Percentiles rank a stretch among this genome's conserved stretches.
Evolutionary conservation across 1,284 basidiomycete genomes (phyloP).

Genomic region (Cutaneotrichosporon dermatis): DNA sequence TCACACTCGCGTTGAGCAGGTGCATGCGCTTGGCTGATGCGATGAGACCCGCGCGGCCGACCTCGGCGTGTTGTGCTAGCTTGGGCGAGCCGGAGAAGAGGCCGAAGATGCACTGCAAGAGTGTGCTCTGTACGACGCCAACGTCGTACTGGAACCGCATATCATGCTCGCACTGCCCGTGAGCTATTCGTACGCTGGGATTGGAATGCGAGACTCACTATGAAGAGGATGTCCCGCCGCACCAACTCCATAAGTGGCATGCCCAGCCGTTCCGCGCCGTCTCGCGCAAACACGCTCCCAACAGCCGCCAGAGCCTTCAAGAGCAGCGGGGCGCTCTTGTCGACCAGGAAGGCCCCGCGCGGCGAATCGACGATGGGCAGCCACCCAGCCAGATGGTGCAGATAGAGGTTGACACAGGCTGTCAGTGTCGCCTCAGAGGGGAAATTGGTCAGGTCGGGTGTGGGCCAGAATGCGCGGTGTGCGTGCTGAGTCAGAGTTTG

Average conservation of each 20-base stretch:
- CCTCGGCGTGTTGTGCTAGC: constrained; percentile 23
- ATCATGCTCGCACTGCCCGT: no score
- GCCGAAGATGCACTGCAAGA: constrained; percentile 21
- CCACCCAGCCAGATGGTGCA: constrained; percentile 24
- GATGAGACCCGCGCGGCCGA: constrained; percentile 14
- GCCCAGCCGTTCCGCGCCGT: constrained; percentile 17
- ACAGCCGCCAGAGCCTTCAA: constrained; percentile 24
- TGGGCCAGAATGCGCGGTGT: constrained; percentile 20
- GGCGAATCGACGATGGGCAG: constrained; percentile 23
- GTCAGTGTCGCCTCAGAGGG: constrained; percentile 20
- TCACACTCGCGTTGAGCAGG: constrained; percentile 21
- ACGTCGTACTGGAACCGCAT: constrained; percentile 21
- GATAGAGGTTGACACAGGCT: constrained; percentile 23
- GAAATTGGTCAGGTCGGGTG: constrained; percentile 21
- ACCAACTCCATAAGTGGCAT: constrained; percentile 22
- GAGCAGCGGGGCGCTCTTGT: constrained; percentile 18
- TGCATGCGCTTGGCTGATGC: constrained; percentile 21
- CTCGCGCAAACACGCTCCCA: constrained; percentile 23
- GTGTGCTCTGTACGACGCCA: constrained; percentile 18
- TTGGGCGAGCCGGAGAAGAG: constrained; percentile 25
- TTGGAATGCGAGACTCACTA: no score
- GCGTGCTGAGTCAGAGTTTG: constrained; percentile 17
- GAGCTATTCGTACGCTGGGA: no score
- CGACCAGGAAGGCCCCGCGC: constrained; percentile 1
- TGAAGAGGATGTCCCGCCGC: constrained; percentile 20